Evolutionary conservation across 257 asterid species (phyloP).

Genomic region (Eucommia ulmoides): DNA sequence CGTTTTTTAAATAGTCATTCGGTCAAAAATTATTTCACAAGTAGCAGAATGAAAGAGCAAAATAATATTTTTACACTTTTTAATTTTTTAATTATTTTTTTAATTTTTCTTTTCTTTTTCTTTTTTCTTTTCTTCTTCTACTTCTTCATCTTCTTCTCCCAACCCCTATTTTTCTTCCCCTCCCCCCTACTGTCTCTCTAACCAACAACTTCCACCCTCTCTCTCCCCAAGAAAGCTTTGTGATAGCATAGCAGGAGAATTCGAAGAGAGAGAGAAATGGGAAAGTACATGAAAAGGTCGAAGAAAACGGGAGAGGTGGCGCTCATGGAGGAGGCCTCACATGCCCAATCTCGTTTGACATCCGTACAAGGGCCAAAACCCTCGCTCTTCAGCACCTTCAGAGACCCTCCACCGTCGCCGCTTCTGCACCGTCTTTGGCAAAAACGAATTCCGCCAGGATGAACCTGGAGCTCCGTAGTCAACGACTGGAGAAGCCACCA

Average conservation of each 20-base stretch:
- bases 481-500: conserved; percentile 15
- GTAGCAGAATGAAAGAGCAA: too few species aligned
- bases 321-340: conserved; percentile 13
- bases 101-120: too few species aligned
- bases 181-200: conserved; percentile 1
- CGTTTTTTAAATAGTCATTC: too few species aligned
- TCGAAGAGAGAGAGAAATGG: too few species aligned
- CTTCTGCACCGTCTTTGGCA: background rate
- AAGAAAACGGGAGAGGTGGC: conserved; percentile 12
- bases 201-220: conserved; percentile 15
- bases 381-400: conserved; percentile 20
- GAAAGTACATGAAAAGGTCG: conserved; percentile 22
- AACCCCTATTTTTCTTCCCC: background rate
- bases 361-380: conserved; percentile 27
- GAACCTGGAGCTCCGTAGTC: conserved; percentile 22
- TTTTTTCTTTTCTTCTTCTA: too few species aligned
- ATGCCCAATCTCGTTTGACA: conserved; percentile 15
- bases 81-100: too few species aligned
- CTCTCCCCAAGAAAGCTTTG: conserved; percentile 1
- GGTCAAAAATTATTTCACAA: too few species aligned
- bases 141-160: too few species aligned
- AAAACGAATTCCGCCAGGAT: conserved; percentile 11
- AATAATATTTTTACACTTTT: too few species aligned
- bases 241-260: background rate
- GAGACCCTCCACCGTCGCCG: conserved; percentile 4